Percentiles rank a stretch among this genome's conserved stretches.
phyloP scores from a whole-genome alignment of 805 yeast species.

The Spathaspora sp. region DNA sequence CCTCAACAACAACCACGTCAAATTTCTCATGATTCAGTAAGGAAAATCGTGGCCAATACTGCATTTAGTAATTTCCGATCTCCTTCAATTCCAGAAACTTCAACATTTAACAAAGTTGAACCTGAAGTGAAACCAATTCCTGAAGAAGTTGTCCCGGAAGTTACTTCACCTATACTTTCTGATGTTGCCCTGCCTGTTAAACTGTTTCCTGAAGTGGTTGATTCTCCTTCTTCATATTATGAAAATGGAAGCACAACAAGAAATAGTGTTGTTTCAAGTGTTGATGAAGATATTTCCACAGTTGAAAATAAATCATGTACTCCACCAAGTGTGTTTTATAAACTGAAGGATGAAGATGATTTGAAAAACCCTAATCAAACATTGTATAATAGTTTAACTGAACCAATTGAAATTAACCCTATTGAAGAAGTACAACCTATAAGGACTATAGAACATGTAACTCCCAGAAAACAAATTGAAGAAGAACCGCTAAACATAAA shows the following conservation, averaged over 20 bases:
- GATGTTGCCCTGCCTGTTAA: no score
- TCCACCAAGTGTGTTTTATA: background rate
- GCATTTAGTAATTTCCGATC: slow-evolving; percentile 27
- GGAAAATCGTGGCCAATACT: slow-evolving; percentile 21
- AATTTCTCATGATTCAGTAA: slow-evolving; percentile 8
- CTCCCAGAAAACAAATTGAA: background rate
- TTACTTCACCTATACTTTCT: no score
- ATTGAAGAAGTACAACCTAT: background rate
- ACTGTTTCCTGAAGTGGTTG: background rate
- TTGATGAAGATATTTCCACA: background rate
- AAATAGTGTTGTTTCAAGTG: background rate
- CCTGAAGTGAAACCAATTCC: background rate
- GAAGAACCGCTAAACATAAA: background rate
- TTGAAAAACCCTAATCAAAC: background rate
- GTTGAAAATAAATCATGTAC: background rate
- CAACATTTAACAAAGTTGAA: background rate
- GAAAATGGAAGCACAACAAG: background rate
- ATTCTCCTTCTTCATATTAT: background rate
- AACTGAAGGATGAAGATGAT: background rate
- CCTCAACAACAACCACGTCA: background rate
- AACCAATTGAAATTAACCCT: background rate
- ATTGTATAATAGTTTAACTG: background rate
- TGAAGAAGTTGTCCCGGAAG: no score
- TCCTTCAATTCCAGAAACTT: slow-evolving; percentile 7
- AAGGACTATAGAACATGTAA: no score